phyloP scores from a whole-genome alignment of 2,329 filamentous ascomycete species.

The Fusarium camptoceras region DNA sequence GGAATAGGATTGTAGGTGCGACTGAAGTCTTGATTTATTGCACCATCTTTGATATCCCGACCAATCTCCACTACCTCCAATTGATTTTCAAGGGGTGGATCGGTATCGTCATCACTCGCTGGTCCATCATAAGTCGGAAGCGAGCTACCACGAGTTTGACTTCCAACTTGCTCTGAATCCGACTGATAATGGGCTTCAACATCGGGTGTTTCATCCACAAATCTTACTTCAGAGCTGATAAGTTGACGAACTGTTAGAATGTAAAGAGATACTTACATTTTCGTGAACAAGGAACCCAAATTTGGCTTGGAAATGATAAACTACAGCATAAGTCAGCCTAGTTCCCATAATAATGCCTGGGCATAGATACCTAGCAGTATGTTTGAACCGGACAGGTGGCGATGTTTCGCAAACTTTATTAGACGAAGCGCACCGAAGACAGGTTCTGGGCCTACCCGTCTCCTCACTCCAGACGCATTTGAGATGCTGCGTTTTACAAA shows the following conservation, averaged over 20 bases:
- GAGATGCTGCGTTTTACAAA: conserved; percentile 12
- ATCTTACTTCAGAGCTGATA: conserved; percentile 13
- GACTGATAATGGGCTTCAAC: conserved; percentile 32
- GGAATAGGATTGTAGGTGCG: conserved; percentile 1
- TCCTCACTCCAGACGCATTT: conserved; percentile 8
- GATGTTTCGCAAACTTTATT: conserved; percentile 4
- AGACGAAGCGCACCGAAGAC: conserved; percentile 9
- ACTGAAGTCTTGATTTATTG: not conserved
- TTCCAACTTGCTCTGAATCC: not conserved
- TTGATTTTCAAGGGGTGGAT: no score
- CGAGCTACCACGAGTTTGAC: no score
- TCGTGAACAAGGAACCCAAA: conserved; percentile 32
- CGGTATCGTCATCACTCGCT: no score
- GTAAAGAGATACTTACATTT: not conserved
- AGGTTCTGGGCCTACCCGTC: not conserved
- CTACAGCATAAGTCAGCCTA: not conserved
- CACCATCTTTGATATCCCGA: not conserved
- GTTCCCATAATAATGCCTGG: not conserved
- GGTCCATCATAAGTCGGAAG: no score
- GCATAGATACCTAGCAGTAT: conserved; percentile 14
- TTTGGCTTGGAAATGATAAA: conserved; percentile 1
- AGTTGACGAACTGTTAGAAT: not conserved
- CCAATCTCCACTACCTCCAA: no score
- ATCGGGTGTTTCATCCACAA: conserved; percentile 30
- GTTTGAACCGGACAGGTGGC: conserved; percentile 12